phyloP scores from a whole-genome alignment of 441 rosid species.

The Erysimum pusillum region DNA sequence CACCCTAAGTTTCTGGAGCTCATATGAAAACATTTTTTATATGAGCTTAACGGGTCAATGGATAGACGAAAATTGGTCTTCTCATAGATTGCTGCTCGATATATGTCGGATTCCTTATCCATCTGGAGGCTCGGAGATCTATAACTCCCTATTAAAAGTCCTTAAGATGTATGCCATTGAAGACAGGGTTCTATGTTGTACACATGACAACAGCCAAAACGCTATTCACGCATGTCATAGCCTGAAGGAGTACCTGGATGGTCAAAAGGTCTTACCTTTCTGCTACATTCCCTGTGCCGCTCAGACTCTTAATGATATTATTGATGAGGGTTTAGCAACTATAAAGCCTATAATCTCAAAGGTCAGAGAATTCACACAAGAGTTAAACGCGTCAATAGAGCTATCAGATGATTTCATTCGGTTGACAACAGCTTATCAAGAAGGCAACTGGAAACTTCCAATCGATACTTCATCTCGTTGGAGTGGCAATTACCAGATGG shows the following conservation, averaged over 20 bases:
- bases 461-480: slow-evolving; percentile 82
- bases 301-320: slow-evolving; percentile 71
- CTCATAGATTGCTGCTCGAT: slow-evolving; percentile 75
- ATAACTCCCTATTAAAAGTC: slow-evolving; percentile 63
- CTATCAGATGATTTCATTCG: slow-evolving; percentile 73
- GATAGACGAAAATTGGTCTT: slow-evolving; percentile 85
- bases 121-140: slow-evolving; percentile 72
- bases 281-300: slow-evolving; percentile 93
- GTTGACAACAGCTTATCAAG: slow-evolving; percentile 71
- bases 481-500: slow-evolving; percentile 94
- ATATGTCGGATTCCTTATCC: slow-evolving; percentile 83
- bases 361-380: slow-evolving; percentile 78
- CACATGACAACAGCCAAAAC: slow-evolving; percentile 86
- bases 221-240: slow-evolving; percentile 83
- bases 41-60: slow-evolving; percentile 91
- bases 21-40: slow-evolving; percentile 76
- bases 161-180: slow-evolving; percentile 75
- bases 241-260: slow-evolving; percentile 78
- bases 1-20: slow-evolving; percentile 81
- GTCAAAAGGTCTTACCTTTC: slow-evolving; percentile 76
- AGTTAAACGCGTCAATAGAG: slow-evolving; percentile 71
- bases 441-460: slow-evolving; percentile 91
- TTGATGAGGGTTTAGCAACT: slow-evolving; percentile 82
- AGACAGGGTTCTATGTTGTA: slow-evolving; percentile 76
- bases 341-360: slow-evolving; percentile 77